Conservation (phyloP, 345 rosid species). For the Aurinia saxatilis region DNA sequence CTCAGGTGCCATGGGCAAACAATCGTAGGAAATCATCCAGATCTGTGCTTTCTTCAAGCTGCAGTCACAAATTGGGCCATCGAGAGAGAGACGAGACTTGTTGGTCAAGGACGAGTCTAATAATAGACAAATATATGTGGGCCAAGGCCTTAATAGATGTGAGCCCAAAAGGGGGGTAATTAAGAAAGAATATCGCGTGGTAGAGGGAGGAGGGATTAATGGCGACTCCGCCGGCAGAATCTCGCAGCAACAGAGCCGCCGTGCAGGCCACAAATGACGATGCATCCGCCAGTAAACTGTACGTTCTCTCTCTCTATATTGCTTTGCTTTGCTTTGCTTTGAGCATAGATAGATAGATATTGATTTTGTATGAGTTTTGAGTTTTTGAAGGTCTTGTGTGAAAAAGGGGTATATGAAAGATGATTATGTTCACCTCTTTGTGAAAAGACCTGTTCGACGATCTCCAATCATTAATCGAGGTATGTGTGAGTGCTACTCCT, state of each 20-base stretch:
- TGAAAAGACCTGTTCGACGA: constrained; percentile 77
- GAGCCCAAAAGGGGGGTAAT: too few species aligned
- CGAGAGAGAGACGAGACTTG: too few species aligned
- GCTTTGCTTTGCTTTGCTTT: not conserved
- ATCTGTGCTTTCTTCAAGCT: constrained; percentile 78
- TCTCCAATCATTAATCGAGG: constrained; percentile 96
- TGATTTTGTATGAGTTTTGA: not conserved
- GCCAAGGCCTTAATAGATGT: too few species aligned
- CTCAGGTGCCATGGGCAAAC: constrained; percentile 96
- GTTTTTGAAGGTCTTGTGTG: constrained; percentile 70
- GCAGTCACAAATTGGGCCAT: too few species aligned
- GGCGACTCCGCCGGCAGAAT: constrained; percentile 39
- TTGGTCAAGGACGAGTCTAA: too few species aligned
- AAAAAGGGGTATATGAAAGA: constrained; percentile 85
- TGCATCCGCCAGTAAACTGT: constrained; percentile 94
- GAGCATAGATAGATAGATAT: not conserved
- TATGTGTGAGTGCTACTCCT: too few species aligned
- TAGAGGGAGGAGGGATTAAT: not conserved
- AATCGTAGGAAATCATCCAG: constrained; percentile 60
- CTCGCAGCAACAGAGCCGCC: constrained; percentile 71
- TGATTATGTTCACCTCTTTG: constrained; percentile 79
- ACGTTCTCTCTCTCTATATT: not conserved
- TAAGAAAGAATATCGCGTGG: too few species aligned
- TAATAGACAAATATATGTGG: too few species aligned
- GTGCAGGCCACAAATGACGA: constrained; percentile 98